phyloP scores from a whole-genome alignment of 306 rosid species.

The Acacia melanoxylon region DNA sequence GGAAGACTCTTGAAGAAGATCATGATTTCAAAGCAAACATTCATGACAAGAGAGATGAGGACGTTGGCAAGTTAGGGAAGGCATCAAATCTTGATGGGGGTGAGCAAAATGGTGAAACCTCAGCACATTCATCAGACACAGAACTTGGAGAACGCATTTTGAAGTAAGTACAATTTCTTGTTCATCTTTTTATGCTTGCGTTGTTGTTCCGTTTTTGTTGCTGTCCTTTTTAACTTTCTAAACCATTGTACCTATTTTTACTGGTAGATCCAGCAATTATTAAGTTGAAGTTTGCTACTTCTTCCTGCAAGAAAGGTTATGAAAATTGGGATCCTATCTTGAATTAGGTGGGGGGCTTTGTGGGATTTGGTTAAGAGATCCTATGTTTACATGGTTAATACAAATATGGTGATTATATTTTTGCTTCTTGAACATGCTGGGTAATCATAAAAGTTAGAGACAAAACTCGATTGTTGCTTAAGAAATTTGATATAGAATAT shows the following conservation, averaged over 20 bases:
- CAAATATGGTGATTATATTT: neutral
- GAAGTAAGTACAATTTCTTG: slow-evolving; percentile 48
- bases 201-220: neutral
- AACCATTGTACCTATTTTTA: slow-evolving; percentile 12
- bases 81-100: slow-evolving; percentile 31
- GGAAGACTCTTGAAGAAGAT: slow-evolving; percentile 46
- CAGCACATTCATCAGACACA: slow-evolving; percentile 36
- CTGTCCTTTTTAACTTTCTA: neutral
- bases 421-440: neutral
- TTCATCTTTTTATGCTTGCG: slow-evolving; percentile 10
- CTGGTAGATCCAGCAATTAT: slow-evolving; percentile 12
- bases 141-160: slow-evolving; percentile 75
- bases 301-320: slow-evolving; percentile 11
- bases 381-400: neutral
- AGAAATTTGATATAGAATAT: too few relatives aligned
- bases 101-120: slow-evolving; percentile 45
- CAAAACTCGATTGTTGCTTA: neutral
- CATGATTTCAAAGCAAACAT: slow-evolving; percentile 45
- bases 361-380: neutral
- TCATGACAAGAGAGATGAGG: slow-evolving; percentile 52
- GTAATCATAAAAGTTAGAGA: neutral
- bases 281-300: slow-evolving; percentile 9
- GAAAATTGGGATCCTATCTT: slow-evolving; percentile 1
- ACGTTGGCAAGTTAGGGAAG: slow-evolving; percentile 48
- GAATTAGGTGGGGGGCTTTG: slow-evolving; percentile 7